Evolutionary conservation across 1,284 basidiomycete genomes (phyloP).

Genomic region (Takashimella tepidaria): DNA sequence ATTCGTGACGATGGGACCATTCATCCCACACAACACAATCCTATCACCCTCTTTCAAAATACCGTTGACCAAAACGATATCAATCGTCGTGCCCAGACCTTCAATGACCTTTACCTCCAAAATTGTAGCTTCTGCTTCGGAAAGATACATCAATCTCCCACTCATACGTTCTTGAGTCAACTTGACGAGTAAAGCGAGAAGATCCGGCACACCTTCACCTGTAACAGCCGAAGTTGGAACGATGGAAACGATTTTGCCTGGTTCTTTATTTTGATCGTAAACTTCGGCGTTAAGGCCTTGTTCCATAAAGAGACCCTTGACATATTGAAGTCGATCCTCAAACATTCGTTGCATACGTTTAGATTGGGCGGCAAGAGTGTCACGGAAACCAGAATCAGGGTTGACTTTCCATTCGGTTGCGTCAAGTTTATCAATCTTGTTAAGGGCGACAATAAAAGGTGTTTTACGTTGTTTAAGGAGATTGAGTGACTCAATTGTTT

Average conservation of each 20-base stretch:
- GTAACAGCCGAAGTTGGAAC: constrained; percentile 98
- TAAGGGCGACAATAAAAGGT: constrained; percentile 97
- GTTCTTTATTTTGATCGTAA: constrained; percentile 97
- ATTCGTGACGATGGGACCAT: constrained; percentile 96
- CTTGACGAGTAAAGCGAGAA: constrained; percentile 97
- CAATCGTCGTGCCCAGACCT: constrained; percentile 96
- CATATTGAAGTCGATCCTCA: constrained; percentile 79
- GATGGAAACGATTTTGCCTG: constrained; percentile 88
- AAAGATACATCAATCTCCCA: constrained; percentile 95
- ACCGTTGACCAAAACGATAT: constrained; percentile 95
- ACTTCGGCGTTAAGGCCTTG: constrained; percentile 93
- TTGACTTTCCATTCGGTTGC: constrained; percentile 81
- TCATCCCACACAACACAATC: constrained; percentile 95
- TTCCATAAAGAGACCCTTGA: constrained; percentile 90
- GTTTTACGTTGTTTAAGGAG: constrained; percentile 91
- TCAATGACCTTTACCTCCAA: constrained; percentile 99
- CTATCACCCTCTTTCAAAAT: constrained; percentile 86
- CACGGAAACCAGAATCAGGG: constrained; percentile 86
- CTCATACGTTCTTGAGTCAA: constrained; percentile 98
- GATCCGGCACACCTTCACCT: constrained; percentile 98
- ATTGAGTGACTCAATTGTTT: constrained; percentile 94
- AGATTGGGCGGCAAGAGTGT: constrained; percentile 82
- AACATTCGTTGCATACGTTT: constrained; percentile 84
- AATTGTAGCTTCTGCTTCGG: constrained; percentile 97
- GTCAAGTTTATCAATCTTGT: constrained; percentile 57